Evolutionary conservation across 352 stramenopile species (phyloP).

Genomic region (Pythium brachiatum): DNA sequence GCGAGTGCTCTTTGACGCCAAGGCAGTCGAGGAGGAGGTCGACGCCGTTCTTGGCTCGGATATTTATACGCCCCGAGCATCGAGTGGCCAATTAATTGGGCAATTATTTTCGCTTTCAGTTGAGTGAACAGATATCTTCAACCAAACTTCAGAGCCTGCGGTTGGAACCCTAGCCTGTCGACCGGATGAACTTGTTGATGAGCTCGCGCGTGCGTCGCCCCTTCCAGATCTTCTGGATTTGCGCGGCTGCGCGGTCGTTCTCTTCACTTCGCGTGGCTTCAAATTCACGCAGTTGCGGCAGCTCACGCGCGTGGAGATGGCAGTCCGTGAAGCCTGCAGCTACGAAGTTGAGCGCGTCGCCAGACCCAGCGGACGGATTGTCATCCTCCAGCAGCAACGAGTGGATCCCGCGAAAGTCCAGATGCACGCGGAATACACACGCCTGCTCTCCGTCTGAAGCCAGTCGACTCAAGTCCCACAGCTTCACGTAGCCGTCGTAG

Average conservation of each 20-base stretch:
- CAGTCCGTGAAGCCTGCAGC: constrained; percentile 40
- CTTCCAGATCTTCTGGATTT: constrained; percentile 65
- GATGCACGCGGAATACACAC: constrained; percentile 39
- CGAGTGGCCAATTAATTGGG: too few relatives aligned
- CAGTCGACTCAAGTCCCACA: constrained; percentile 41
- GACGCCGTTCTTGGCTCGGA: too few relatives aligned
- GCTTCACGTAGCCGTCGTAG: constrained; percentile 61
- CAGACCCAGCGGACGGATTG: too few relatives aligned
- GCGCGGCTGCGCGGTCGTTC: constrained; percentile 31
- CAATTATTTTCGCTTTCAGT: too few relatives aligned
- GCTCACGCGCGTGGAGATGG: constrained; percentile 34
- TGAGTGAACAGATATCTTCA: too few relatives aligned
- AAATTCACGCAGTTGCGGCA: constrained; percentile 41
- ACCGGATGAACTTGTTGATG: constrained; percentile 48
- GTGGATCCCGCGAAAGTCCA: constrained; percentile 45
- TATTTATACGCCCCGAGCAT: too few relatives aligned
- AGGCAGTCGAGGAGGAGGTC: too few relatives aligned
- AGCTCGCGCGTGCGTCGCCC: constrained; percentile 43
- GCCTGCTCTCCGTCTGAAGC: constrained; percentile 7
- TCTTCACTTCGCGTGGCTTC: constrained; percentile 36
- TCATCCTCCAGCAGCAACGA: constrained; percentile 33
- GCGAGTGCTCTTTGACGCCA: too few relatives aligned
- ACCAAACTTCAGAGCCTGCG: too few relatives aligned
- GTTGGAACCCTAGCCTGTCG: neutral
- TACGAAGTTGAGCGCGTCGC: constrained; percentile 26